These are phyloP conservation scores for Nemania abortiva DNA, from an alignment of 2,329 filamentous ascomycete species.

Conservation along the genomic window DNA sequence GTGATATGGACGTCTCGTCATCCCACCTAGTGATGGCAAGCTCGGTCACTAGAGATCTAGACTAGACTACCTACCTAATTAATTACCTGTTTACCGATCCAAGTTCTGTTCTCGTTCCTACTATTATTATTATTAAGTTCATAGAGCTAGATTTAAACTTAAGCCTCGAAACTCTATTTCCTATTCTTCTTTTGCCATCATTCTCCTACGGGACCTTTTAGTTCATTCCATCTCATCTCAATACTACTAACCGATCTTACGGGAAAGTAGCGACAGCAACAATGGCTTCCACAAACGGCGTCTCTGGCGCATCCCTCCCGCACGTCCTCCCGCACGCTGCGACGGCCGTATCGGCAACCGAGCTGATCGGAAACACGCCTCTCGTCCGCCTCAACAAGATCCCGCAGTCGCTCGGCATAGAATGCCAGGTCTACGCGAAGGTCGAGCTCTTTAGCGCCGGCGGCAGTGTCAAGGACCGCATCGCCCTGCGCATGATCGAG, in stretches of 20 bases:
- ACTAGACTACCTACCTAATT: no score
- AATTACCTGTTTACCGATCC: no score
- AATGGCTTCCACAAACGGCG: slow-evolving; percentile 37
- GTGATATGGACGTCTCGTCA: slow-evolving; percentile 23
- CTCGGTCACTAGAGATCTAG: slow-evolving; percentile 9
- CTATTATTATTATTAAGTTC: neutral
- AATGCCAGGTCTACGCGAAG: slow-evolving; percentile 91
- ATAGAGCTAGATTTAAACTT: neutral
- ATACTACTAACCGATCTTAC: neutral
- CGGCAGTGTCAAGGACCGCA: slow-evolving; percentile 93
- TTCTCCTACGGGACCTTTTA: neutral
- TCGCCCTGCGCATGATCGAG: slow-evolving; percentile 97
- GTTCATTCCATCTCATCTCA: neutral
- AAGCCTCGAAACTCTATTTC: neutral
- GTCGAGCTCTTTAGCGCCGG: slow-evolving; percentile 94
- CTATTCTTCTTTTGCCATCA: neutral
- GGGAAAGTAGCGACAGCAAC: slow-evolving; percentile 6
- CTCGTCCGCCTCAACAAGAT: slow-evolving; percentile 94
- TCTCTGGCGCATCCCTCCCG: slow-evolving; percentile 39
- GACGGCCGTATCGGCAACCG: slow-evolving; percentile 73
- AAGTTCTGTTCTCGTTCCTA: no score
- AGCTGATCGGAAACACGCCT: slow-evolving; percentile 96
- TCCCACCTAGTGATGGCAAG: slow-evolving; percentile 13
- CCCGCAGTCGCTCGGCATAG: slow-evolving; percentile 88
- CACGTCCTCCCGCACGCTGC: slow-evolving; percentile 48